A percentile compares a stretch with the other conserved stretches of the same genome.
Conservation (phyloP, 495 filamentous ascomycete species). For the Glarea lozoyensis region DNA sequence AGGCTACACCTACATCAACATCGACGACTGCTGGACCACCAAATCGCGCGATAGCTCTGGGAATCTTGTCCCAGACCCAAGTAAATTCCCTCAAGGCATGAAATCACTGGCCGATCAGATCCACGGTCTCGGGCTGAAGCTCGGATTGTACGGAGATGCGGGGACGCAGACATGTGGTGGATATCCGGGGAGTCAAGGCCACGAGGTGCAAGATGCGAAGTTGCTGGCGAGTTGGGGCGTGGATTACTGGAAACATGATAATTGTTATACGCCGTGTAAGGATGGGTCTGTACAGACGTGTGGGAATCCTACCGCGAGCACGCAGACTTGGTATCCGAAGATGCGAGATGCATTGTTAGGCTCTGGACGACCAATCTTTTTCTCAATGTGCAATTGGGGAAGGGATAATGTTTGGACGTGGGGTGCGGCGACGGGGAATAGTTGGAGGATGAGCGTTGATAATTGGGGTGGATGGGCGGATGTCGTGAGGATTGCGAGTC, state of each 20-base stretch:
- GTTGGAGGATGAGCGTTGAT: conserved; percentile 8
- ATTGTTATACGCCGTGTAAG: neutral
- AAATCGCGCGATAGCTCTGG: neutral
- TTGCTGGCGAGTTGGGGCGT: conserved; percentile 7
- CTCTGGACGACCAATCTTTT: conserved; percentile 23
- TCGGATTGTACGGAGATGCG: conserved; percentile 23
- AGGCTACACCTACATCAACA: conserved; percentile 2
- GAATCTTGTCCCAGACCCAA: conserved; percentile 15
- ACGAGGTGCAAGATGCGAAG: conserved; percentile 3
- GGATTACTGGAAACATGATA: conserved; percentile 8
- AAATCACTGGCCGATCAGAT: conserved; percentile 18
- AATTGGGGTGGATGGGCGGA: conserved; percentile 4
- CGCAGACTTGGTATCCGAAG: conserved; percentile 7
- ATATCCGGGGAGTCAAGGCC: conserved; percentile 13
- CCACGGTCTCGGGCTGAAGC: conserved; percentile 22
- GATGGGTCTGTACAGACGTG: neutral
- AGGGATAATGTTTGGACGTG: conserved; percentile 7
- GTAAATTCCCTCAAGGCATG: conserved; percentile 19
- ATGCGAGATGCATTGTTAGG: conserved; percentile 26
- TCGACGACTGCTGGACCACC: conserved; percentile 3
- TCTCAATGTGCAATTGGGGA: conserved; percentile 28
- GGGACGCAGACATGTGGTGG: conserved; percentile 24
- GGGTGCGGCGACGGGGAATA: conserved; percentile 4
- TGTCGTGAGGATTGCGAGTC: conserved; percentile 3
- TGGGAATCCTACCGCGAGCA: neutral